Evolutionary conservation across 768 basidiomycete species (phyloP), one percentile per base, ranked within the genome.

Genomic region (Lentinus tigrinus): DNA sequence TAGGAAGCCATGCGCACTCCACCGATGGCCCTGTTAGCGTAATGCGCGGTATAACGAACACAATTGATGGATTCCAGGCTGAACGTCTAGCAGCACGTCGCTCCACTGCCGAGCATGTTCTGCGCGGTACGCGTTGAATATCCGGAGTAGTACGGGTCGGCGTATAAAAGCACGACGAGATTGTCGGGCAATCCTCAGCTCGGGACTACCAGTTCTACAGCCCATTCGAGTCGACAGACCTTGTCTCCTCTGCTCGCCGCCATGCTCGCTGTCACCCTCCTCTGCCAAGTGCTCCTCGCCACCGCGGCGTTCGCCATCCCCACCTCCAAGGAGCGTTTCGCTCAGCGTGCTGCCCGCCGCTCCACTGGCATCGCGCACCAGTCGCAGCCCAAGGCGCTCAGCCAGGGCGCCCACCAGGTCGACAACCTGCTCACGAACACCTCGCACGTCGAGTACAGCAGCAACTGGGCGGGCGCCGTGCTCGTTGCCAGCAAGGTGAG

Each of bases 391-490:
- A 42, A 17, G n/a, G 21, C 16, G n/a, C 50, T 14, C 34, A 28
- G 16, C 52, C 27, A 50, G 44, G 56, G 34, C 21, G 13, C 24
- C 43, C 26, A 26, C 21, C 37, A 21, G 54, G 52, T 17, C 49
- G 47, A 40, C 50, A 17, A 23, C 46, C 27, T 19, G 43, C 6
- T 53, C 31, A 51, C 48, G 62, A 66, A 67, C 59, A 61, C 49
- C 46, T 64, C 63, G 14, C 57, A 72, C 57, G 63, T 56, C 47
- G 67, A 67, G 61, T 71, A 68, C 69, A 70, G 68, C 63, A 58
- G 63, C 27, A 74, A 74, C 71, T 75, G 74, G 74, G 64, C 74
- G 39, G 73, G 74, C 34, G 72, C 72, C 23, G 70, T 72, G 40
- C 70, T 66, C 56, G 65, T 67, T 53, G 58, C 68, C 26, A 44